phyloP scores from a whole-genome alignment of 2,329 filamentous ascomycete genomes.

The Epichloe gansuensis region DNA sequence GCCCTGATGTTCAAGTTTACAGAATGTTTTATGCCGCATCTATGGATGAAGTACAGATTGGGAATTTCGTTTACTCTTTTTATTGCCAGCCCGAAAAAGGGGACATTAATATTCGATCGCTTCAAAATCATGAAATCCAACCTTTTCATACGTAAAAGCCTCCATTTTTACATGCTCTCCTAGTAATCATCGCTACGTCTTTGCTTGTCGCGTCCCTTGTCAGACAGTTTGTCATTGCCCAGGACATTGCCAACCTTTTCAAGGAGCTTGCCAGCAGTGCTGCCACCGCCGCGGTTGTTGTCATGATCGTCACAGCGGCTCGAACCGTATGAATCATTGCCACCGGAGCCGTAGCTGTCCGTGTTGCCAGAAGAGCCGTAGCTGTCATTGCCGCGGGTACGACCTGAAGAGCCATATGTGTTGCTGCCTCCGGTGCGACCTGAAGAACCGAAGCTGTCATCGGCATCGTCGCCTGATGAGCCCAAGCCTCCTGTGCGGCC shows the following conservation, averaged over 20 bases:
- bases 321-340: slow-evolving; percentile 6
- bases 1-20: no score
- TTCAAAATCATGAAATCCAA: not conserved
- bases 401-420: not conserved
- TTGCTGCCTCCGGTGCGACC: slow-evolving; percentile 8
- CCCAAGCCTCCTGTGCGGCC: slow-evolving; percentile 5
- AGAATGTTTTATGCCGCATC: no score
- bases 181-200: slow-evolving; percentile 15
- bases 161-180: not conserved
- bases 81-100: no score
- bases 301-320: not conserved
- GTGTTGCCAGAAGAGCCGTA: slow-evolving; percentile 10
- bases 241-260: slow-evolving; percentile 44
- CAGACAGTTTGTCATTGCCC: slow-evolving; percentile 24
- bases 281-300: slow-evolving; percentile 22
- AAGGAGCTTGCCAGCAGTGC: slow-evolving; percentile 42
- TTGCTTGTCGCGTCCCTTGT: slow-evolving; percentile 33
- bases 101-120: no score
- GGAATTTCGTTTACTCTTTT: no score
- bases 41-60: no score
- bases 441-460: slow-evolving; percentile 10
- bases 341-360: slow-evolving; percentile 10
- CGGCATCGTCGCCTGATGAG: slow-evolving; percentile 4
- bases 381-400: no score
- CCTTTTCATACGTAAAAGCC: not conserved